Evolutionary conservation across 106 monocot genomes (phyloP).

Genomic region (Hemerocallis citrina): DNA sequence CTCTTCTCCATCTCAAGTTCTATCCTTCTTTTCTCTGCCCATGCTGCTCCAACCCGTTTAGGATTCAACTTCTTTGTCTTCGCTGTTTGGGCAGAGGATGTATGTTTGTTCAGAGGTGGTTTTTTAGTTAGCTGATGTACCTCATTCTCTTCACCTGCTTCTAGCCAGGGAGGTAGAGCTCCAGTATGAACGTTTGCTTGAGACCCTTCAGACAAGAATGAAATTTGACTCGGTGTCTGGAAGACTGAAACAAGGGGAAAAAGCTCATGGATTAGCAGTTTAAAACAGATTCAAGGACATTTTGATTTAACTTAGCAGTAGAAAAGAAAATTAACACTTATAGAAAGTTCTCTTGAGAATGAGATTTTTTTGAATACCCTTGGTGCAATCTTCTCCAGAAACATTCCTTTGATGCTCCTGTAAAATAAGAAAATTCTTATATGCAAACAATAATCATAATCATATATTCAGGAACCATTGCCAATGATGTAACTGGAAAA

Average conservation of each 20-base stretch:
- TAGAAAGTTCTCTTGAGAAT: slow-evolving; percentile 4
- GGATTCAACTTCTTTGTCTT: slow-evolving; percentile 73
- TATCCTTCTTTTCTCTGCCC: slow-evolving; percentile 83
- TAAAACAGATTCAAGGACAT: not conserved
- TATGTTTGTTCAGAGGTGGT: not conserved
- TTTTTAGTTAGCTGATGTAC: slow-evolving; percentile 11
- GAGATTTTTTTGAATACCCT: slow-evolving; percentile 30
- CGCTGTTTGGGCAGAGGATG: slow-evolving; percentile 10
- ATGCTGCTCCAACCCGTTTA: slow-evolving; percentile 92
- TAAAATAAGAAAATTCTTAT: slow-evolving; percentile 8
- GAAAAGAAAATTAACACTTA: not conserved
- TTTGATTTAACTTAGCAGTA: not conserved
- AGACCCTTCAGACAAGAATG: slow-evolving; percentile 19
- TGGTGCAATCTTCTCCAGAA: slow-evolving; percentile 13
- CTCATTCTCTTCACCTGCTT: slow-evolving; percentile 32
- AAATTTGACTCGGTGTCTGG: slow-evolving; percentile 21
- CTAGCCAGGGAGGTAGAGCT: slow-evolving; percentile 58
- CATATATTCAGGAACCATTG: too few relatives aligned
- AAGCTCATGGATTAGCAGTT: slow-evolving; percentile 3
- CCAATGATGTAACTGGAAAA: too few relatives aligned
- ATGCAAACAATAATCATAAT: too few relatives aligned
- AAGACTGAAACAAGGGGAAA: slow-evolving; percentile 10
- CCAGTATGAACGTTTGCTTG: slow-evolving; percentile 42
- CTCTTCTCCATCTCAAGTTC: slow-evolving; percentile 85
- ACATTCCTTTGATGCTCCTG: slow-evolving; percentile 24